These are phyloP conservation scores for Ustilago sp. DNA, from an alignment of 1,284 basidiomycete species.

Conservation along the genomic window DNA sequence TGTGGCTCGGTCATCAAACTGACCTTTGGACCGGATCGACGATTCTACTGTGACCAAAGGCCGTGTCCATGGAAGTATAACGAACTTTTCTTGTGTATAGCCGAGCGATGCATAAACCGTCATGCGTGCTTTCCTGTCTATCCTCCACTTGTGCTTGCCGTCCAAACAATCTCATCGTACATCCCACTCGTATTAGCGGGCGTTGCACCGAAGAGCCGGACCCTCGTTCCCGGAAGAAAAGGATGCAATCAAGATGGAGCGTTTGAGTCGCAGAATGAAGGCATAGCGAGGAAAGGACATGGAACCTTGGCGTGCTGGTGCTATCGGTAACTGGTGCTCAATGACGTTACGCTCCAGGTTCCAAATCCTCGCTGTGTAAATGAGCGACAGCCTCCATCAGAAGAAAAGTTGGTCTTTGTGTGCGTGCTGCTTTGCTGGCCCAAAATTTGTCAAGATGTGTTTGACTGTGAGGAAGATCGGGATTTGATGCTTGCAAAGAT, in stretches of 20 bases:
- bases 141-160: not conserved
- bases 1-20: not conserved
- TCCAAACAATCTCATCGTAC: not conserved
- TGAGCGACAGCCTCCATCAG: not conserved
- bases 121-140: not conserved
- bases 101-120: slow-evolving; percentile 13
- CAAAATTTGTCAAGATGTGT: not conserved
- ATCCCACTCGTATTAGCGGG: too few relatives aligned
- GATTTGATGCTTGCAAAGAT: not conserved
- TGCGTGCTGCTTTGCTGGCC: not conserved
- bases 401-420: not conserved
- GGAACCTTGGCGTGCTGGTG: not conserved
- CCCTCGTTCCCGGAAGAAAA: too few relatives aligned
- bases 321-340: not conserved
- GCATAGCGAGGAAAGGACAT: too few relatives aligned
- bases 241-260: too few relatives aligned
- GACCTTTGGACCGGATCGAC: slow-evolving; percentile 4
- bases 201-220: too few relatives aligned
- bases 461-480: slow-evolving; percentile 2
- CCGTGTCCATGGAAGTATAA: slow-evolving; percentile 8
- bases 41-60: not conserved
- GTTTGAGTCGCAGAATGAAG: too few relatives aligned
- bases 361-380: not conserved
- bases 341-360: slow-evolving; percentile 3
- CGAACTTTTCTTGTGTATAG: slow-evolving; percentile 21